Evolutionary conservation across 2,329 filamentous ascomycete genomes (phyloP).

Genomic region (Lecanicillium sp.): DNA sequence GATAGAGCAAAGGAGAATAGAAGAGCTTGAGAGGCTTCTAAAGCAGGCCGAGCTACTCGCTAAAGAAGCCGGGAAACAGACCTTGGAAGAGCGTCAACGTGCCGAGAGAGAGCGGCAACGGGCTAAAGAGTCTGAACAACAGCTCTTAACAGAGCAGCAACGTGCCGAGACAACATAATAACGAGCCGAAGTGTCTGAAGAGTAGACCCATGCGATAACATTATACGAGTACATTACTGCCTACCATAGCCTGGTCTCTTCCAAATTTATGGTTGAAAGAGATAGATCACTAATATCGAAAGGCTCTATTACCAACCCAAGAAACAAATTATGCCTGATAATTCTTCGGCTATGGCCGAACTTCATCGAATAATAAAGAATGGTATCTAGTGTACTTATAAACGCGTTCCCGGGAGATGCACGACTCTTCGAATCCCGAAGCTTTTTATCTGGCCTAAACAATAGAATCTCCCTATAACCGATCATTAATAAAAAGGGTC

Average conservation of each 20-base stretch:
- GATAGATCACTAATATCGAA: constrained; percentile 21
- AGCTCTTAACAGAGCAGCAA: constrained; percentile 10
- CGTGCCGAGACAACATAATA: constrained; percentile 13
- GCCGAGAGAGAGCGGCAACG: constrained; percentile 3
- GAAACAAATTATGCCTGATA: constrained; percentile 24
- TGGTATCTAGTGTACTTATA: constrained; percentile 20
- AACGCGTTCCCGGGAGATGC: constrained; percentile 17
- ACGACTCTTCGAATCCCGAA: constrained; percentile 23
- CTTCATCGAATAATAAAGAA: constrained; percentile 23
- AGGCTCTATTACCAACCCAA: constrained; percentile 25
- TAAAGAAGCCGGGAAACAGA: not conserved
- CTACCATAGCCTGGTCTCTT: constrained; percentile 23
- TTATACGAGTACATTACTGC: constrained; percentile 26
- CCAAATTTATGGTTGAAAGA: constrained; percentile 22
- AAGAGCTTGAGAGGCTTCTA: constrained; percentile 1
- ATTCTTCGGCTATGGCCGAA: constrained; percentile 24
- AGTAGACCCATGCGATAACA: constrained; percentile 22
- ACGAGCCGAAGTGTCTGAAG: constrained; percentile 19
- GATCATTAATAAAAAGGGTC: constrained; percentile 24
- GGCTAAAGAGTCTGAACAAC: constrained; percentile 8
- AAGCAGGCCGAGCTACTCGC: not conserved
- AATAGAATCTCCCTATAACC: constrained; percentile 16
- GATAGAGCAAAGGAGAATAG: not conserved
- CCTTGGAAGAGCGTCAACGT: not conserved
- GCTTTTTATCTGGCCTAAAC: constrained; percentile 21